These are phyloP conservation scores for Claviceps sorghi DNA, from an alignment of 2,329 filamentous ascomycete genomes.

Conservation along the genomic window DNA sequence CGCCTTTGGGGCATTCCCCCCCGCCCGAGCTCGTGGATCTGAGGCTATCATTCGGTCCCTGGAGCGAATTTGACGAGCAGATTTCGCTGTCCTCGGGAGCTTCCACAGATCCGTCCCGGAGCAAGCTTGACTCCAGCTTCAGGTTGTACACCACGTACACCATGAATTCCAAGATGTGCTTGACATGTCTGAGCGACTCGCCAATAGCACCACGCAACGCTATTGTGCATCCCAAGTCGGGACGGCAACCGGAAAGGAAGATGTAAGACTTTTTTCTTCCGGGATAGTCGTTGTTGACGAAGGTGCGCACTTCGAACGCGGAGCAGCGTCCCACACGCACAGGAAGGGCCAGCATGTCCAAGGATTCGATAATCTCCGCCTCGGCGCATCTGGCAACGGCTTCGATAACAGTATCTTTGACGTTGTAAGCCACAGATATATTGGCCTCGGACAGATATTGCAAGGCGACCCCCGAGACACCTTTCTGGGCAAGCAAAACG, in stretches of 20 bases:
- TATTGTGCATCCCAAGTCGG: conserved; percentile 87
- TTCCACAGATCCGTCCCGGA: conserved; percentile 83
- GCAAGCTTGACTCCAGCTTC: conserved; percentile 84
- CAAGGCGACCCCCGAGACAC: conserved; percentile 80
- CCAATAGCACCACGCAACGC: conserved; percentile 71
- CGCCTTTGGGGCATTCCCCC: conserved; percentile 16
- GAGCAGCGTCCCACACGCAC: conserved; percentile 67
- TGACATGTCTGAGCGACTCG: conserved; percentile 59
- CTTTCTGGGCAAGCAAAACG: conserved; percentile 79
- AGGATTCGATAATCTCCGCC: conserved; percentile 82
- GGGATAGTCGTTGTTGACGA: conserved; percentile 60
- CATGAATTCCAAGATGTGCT: conserved; percentile 96
- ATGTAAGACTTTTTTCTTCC: conserved; percentile 88
- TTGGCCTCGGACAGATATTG: conserved; percentile 77
- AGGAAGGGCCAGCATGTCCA: conserved; percentile 70
- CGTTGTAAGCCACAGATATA: conserved; percentile 89
- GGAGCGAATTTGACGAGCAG: conserved; percentile 24
- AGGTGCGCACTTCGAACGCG: conserved; percentile 91
- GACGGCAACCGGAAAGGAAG: conserved; percentile 79
- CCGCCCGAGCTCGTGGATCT: conserved; percentile 19
- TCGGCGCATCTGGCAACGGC: conserved; percentile 87
- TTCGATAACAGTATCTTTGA: conserved; percentile 89
- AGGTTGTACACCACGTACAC: conserved; percentile 97
- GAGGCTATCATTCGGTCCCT: conserved; percentile 26
- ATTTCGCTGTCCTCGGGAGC: conserved; percentile 49